These are phyloP conservation scores for Blastomyces emzantsi DNA, from an alignment of 2,329 filamentous ascomycete species.

Conservation along the genomic window DNA sequence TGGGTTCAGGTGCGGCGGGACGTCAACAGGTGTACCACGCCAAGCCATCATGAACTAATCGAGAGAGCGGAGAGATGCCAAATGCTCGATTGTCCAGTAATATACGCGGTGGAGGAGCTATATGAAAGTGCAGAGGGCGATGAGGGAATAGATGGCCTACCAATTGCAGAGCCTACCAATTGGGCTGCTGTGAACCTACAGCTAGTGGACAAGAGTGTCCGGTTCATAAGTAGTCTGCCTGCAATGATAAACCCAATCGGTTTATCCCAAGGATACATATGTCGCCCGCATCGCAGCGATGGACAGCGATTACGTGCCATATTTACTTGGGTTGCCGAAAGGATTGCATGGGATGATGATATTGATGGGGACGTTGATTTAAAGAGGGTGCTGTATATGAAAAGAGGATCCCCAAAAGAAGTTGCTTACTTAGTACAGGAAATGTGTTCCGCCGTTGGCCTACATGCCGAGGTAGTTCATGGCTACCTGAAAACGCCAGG, in stretches of 20 bases:
- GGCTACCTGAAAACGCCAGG: constrained; percentile 89
- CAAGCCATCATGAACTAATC: constrained; percentile 76
- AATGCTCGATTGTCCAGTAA: constrained; percentile 83
- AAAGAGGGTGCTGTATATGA: constrained; percentile 71
- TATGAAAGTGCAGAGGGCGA: constrained; percentile 80
- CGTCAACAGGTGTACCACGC: constrained; percentile 87
- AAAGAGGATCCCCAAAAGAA: constrained; percentile 77
- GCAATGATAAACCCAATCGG: constrained; percentile 71
- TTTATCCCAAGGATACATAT: constrained; percentile 84
- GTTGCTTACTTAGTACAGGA: constrained; percentile 80
- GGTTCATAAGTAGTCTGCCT: constrained; percentile 77
- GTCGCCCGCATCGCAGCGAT: constrained; percentile 86
- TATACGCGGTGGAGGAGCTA: constrained; percentile 83
- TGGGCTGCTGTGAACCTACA: constrained; percentile 70
- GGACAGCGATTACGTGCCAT: constrained; percentile 89
- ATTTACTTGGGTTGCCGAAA: constrained; percentile 96
- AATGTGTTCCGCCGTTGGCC: constrained; percentile 85
- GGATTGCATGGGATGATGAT: constrained; percentile 90
- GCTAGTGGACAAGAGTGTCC: constrained; percentile 90
- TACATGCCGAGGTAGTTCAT: constrained; percentile 76
- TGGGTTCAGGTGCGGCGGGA: constrained; percentile 98
- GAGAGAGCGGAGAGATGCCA: constrained; percentile 85
- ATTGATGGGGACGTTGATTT: constrained; percentile 71
- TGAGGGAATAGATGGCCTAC: constrained; percentile 74
- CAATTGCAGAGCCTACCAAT: constrained; percentile 72